These are phyloP conservation scores for Osmanthus fragrans DNA, from an alignment of 257 asterid species.

Conservation along the genomic window DNA sequence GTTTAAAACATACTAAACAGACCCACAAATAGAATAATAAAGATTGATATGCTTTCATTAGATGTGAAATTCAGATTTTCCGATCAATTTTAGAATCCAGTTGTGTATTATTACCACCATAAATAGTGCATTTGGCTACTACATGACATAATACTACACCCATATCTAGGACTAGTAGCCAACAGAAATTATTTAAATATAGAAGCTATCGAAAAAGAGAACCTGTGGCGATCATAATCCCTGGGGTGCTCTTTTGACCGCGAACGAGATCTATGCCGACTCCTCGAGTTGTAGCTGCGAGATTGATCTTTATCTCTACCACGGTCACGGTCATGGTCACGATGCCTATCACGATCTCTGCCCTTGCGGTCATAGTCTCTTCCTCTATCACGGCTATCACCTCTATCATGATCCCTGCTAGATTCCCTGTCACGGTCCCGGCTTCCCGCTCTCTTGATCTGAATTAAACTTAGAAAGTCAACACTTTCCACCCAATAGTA, in stretches of 20 bases:
- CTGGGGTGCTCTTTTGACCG: slow-evolving; percentile 80
- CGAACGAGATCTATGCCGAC: slow-evolving; percentile 84
- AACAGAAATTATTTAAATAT: background rate
- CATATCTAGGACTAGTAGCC: background rate
- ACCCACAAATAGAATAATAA: background rate
- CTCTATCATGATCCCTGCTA: slow-evolving; percentile 70
- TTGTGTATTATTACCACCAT: background rate
- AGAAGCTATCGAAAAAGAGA: background rate
- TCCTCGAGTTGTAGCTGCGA: slow-evolving; percentile 74
- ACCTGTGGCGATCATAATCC: slow-evolving; percentile 95
- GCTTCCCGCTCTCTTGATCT: slow-evolving; percentile 74
- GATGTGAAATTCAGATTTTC: background rate
- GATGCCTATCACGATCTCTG: slow-evolving; percentile 62
- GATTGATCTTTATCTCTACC: slow-evolving; percentile 67
- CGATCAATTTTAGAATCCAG: background rate
- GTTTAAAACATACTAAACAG: background rate
- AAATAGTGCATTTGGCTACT: background rate
- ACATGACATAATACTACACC: background rate
- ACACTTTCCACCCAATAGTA: slow-evolving; percentile 7
- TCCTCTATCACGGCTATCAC: slow-evolving; percentile 58
- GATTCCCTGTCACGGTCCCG: slow-evolving; percentile 70
- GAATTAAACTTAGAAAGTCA: slow-evolving; percentile 18
- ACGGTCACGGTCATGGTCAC: slow-evolving; percentile 52
- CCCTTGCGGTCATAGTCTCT: slow-evolving; percentile 65
- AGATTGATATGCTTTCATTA: background rate